Evolutionary conservation across 2,329 filamentous ascomycete species (phyloP), one percentile per base, ranked within the genome.

Genomic region (Pestalotiopsis fici): DNA sequence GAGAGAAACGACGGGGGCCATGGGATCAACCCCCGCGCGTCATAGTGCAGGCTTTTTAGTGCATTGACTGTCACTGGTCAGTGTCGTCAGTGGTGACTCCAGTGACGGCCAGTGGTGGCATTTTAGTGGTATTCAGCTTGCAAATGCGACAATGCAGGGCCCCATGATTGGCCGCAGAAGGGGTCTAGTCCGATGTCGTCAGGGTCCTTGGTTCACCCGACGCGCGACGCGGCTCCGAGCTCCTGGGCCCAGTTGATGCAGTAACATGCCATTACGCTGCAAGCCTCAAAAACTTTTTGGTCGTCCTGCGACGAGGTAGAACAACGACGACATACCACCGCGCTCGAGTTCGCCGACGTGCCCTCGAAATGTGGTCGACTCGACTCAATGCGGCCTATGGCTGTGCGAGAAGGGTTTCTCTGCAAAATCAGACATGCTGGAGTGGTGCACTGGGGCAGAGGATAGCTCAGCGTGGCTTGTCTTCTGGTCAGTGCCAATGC

Each of bases 351-450:
- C 4, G 25, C 39, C 28, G 15, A 54, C 27, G 47, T 2, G n/a
- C 27, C 43, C 43, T 59, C 65, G 60, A 69, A 57, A 78, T 78
- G 76, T 76, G 75, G 75, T 65, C 74, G 64, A 72, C 69, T 43
- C 72, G 74, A 65, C 66, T 76, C 67, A 71, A 65, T 66, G 59
- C 71, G 63, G 69, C 69, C 28, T 66, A 59, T 66, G 65, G 73
- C 68, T 70, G 68, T 65, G 62, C 65, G 39, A 70, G 62, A 57
- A 68, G 69, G 55, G 28, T 55, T 39, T 31, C 47, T 59, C 27
- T 57, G 18, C 50, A 25, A 3, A 59, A 28, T 25, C 37, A 28
- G 28, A 37, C 50, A 9, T 43, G 67, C 59, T 67, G 59, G 47
- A 68, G 31, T 6, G 23, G 56, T 63, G 25, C 63, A 59, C 27